Percentiles rank a stretch among this genome's conserved stretches.
phyloP scores from a whole-genome alignment of 495 filamentous ascomycete genomes.

The Sphaerosporella brunnea region DNA sequence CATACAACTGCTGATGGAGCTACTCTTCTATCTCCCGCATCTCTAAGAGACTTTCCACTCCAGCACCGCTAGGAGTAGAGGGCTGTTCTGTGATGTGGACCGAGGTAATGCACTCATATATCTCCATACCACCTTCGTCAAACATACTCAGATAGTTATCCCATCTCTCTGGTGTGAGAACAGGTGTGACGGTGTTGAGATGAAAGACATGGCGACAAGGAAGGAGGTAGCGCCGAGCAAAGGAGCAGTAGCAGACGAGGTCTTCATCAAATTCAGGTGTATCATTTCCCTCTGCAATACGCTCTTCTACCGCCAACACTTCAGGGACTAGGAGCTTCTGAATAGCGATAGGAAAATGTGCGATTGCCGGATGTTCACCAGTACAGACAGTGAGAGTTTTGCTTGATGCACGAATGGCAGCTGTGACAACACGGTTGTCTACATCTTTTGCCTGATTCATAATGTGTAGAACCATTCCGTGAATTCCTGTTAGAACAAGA shows the following conservation, averaged over 20 bases:
- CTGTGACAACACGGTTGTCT: too few species aligned
- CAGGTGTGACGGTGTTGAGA: background rate
- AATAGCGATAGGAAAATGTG: background rate
- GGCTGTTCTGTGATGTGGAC: background rate
- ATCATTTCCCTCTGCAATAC: background rate
- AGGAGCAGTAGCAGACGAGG: background rate
- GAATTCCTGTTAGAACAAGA: conserved; percentile 1
- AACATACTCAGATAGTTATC: background rate
- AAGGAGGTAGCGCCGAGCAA: conserved; percentile 3
- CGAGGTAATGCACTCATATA: background rate
- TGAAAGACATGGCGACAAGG: conserved; percentile 10
- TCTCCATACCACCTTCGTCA: background rate
- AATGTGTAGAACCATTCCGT: background rate
- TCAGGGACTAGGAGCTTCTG: background rate
- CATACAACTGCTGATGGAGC: background rate
- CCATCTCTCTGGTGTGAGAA: background rate
- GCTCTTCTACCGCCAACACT: background rate
- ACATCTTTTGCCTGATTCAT: background rate
- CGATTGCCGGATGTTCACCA: background rate
- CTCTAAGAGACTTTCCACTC: background rate
- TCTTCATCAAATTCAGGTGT: background rate
- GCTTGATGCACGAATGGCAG: background rate
- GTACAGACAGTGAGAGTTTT: background rate
- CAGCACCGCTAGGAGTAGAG: background rate
- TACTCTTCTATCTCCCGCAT: background rate